Base-by-base conservation (phyloP, 768 basidiomycete species). In the Psilocybe sp. region DNA sequence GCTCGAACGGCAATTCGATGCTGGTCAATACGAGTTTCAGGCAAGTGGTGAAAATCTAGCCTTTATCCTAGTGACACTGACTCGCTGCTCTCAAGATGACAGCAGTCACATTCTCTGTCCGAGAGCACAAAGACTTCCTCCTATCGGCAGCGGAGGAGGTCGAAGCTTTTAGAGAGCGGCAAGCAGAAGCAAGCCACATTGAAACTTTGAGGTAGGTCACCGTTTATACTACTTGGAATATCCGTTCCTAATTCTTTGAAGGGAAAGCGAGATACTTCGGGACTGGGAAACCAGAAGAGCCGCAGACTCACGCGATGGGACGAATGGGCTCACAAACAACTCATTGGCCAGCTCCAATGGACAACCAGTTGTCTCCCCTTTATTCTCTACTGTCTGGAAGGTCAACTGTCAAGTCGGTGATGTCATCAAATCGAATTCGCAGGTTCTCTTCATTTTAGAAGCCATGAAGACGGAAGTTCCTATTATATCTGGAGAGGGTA, bases 401-500 rank as follows among this genome's bases (percentile, higher is more conserved):
- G 71, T 85, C 54, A 69, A 66, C 12, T 72, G 73, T 38, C 56
- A 60, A 0, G 60, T 69, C 4, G 78, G 77, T 11, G 72, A 80
- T 46, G 54, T 61, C 0, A 69, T 84, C 38, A 42, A 60, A 3
- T 66, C 74, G 0, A 65, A 67, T 2, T 71, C 75, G 11, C 66
- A 76, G 4, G 68, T 77, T 3, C 57, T 84, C 34, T 42, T 80
- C 31, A 69, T 81, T 15, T 69, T 85, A 11, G 81, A 84, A 61
- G 80, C 84, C 1, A 85, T 85, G 84, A 85, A 87, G 64, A 82
- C 78, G 0, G 81, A 82, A 56, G 75, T 85, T 39, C 68, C 72
- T 12, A 58, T 85, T 13, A 61, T 61, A 44, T 76, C 78, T 0
- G 74, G 77, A 0, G 70, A 75, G 14, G 66, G 64, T 8, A 72